A percentile compares a stretch with the other conserved stretches of the same genome.
Conservation (phyloP, 1,284 basidiomycete species). For the Malassezia dermatis region DNA sequence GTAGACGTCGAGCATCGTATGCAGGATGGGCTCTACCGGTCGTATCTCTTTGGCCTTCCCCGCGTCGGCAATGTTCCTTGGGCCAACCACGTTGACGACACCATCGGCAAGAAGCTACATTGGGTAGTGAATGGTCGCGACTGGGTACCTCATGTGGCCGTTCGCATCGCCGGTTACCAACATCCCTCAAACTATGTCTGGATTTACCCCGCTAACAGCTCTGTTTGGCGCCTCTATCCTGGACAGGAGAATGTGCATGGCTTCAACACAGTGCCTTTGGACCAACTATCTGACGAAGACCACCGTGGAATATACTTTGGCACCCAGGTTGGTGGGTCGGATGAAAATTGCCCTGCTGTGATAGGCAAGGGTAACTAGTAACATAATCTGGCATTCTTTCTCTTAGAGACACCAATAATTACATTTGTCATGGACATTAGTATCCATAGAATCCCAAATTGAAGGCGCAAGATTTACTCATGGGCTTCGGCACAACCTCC, state of each 20-base stretch:
- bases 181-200: slow-evolving; percentile 30
- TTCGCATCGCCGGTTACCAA: slow-evolving; percentile 23
- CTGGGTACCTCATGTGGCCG: slow-evolving; percentile 27
- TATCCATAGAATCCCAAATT: no score
- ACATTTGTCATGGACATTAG: neutral
- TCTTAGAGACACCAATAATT: no score
- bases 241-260: slow-evolving; percentile 40
- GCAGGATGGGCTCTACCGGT: slow-evolving; percentile 10
- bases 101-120: slow-evolving; percentile 20
- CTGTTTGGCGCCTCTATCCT: slow-evolving; percentile 24
- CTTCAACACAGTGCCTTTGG: slow-evolving; percentile 12
- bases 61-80: slow-evolving; percentile 28
- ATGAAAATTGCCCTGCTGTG: slow-evolving; percentile 23
- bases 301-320: slow-evolving; percentile 36
- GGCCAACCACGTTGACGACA: slow-evolving; percentile 26
- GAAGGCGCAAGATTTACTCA: no score
- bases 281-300: slow-evolving; percentile 12
- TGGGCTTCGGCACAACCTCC: no score
- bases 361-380: neutral
- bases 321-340: slow-evolving; percentile 28
- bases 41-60: slow-evolving; percentile 31
- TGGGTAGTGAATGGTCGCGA: slow-evolving; percentile 32
- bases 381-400: no score
- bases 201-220: slow-evolving; percentile 29
- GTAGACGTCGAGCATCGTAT: slow-evolving; percentile 27